Percentiles rank a stretch among this genome's conserved stretches.
Evolutionary conservation across 1,139 yeast genomes (phyloP).

Genomic region (Suhomyces guaymorum): DNA sequence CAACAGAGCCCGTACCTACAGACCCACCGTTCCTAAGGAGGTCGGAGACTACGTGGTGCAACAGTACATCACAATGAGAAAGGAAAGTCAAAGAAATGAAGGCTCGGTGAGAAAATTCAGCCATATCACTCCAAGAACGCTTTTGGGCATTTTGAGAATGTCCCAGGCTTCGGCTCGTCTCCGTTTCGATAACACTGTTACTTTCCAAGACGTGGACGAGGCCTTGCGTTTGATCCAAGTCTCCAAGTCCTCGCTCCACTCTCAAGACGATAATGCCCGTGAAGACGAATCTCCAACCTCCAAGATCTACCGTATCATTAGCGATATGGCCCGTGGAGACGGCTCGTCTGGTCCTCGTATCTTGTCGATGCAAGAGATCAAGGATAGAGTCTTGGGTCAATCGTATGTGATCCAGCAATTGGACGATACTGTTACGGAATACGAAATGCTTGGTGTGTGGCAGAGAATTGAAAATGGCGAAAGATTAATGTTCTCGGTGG

Average conservation of each 20-base stretch:
- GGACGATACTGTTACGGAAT: conserved; percentile 72
- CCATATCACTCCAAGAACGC: conserved; percentile 93
- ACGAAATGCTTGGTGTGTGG: conserved; percentile 74
- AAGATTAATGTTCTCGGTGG: conserved; percentile 40
- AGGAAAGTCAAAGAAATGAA: conserved; percentile 80
- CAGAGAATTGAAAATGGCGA: conserved; percentile 70
- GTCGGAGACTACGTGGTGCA: conserved; percentile 89
- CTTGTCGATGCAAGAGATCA: conserved; percentile 59
- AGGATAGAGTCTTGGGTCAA: conserved; percentile 72
- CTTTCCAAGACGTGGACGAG: conserved; percentile 87
- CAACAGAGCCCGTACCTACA: conserved; percentile 77
- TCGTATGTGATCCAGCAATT: conserved; percentile 84
- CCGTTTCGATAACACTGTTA: conserved; percentile 73
- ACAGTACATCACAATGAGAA: conserved; percentile 87
- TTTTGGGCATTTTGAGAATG: conserved; percentile 86
- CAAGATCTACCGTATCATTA: conserved; percentile 61
- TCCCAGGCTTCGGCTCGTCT: conserved; percentile 93
- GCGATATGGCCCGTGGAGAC: conserved; percentile 51
- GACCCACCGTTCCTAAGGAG: conserved; percentile 85
- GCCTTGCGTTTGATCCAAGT: conserved; percentile 85
- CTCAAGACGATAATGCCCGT: conserved; percentile 47
- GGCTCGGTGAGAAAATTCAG: conserved; percentile 78
- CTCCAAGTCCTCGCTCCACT: conserved; percentile 76
- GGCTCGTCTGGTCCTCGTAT: conserved; percentile 42
- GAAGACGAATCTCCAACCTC: conserved; percentile 59